Evolutionary conservation across 192 early-diverging fungal species (phyloP).

Genomic region (Coemansia sp.): DNA sequence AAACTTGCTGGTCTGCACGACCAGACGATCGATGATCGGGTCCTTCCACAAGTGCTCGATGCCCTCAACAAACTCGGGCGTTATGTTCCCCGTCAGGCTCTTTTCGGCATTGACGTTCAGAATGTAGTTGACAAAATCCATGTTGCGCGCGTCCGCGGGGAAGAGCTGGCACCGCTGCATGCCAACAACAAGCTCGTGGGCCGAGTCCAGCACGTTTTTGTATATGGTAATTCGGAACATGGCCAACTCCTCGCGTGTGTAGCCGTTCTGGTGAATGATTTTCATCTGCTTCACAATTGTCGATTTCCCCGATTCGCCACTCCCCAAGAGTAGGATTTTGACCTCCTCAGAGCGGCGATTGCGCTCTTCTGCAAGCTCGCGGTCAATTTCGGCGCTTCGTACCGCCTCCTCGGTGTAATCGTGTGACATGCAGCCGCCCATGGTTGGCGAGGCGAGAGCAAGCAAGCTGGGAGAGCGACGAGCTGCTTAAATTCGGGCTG

Average conservation of each 20-base stretch:
- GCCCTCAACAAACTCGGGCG: constrained; percentile 62
- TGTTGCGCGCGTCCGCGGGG: constrained; percentile 54
- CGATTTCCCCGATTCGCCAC: constrained; percentile 92
- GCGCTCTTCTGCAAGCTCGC: constrained; percentile 53
- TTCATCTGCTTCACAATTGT: constrained; percentile 98
- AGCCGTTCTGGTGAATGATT: constrained; percentile 92
- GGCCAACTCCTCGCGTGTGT: constrained; percentile 72
- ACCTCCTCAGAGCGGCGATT: constrained; percentile 52
- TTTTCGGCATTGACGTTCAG: constrained; percentile 50
- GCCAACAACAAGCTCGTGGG: constrained; percentile 68
- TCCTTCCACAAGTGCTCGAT: constrained; percentile 73
- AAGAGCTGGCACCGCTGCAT: constrained; percentile 62
- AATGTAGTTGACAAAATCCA: constrained; percentile 33
- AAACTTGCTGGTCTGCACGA: constrained; percentile 76
- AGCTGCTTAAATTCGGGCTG: no score
- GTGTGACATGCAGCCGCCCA: constrained; percentile 54
- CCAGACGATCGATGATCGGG: constrained; percentile 56
- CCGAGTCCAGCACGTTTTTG: constrained; percentile 82
- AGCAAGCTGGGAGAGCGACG: no score
- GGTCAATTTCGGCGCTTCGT: constrained; percentile 56
- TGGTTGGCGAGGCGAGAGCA: constrained; percentile 16
- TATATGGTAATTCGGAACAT: constrained; percentile 75
- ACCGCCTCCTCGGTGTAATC: constrained; percentile 48
- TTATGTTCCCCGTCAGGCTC: constrained; percentile 57
- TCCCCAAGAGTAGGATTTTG: constrained; percentile 61